Evolutionary conservation across 192 early-diverging fungal genomes (phyloP).

Genomic region (Powellomyces hirtus): DNA sequence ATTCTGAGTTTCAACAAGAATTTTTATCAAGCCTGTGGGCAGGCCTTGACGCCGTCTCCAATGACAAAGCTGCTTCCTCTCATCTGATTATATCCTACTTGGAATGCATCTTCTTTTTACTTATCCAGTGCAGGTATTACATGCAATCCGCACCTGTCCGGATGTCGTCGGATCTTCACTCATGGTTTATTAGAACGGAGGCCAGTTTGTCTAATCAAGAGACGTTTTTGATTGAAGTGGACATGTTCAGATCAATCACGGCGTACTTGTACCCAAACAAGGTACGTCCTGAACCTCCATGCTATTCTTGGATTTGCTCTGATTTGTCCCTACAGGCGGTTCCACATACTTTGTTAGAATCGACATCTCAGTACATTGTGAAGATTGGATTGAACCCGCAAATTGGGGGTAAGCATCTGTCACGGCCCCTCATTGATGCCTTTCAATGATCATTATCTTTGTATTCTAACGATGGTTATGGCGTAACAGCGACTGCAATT

Average conservation of each 20-base stretch:
- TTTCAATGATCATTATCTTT: no score
- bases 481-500: no score
- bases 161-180: neutral
- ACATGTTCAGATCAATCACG: neutral
- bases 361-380: slow-evolving; percentile 8
- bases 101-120: slow-evolving; percentile 58
- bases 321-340: neutral
- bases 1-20: slow-evolving; percentile 47
- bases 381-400: slow-evolving; percentile 25
- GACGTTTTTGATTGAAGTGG: neutral
- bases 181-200: neutral
- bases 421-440: no score
- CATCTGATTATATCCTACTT: slow-evolving; percentile 63
- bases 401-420: slow-evolving; percentile 5
- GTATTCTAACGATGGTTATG: no score
- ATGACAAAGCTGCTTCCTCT: slow-evolving; percentile 34
- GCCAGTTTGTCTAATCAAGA: neutral
- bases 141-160: neutral
- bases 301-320: no score
- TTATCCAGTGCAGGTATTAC: neutral
- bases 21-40: slow-evolving; percentile 64
- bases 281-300: no score
- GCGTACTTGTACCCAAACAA: slow-evolving; percentile 15
- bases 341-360: neutral
- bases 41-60: slow-evolving; percentile 42